phyloP scores from a whole-genome alignment of 345 rosid genomes.

The Adansonia digitata region DNA sequence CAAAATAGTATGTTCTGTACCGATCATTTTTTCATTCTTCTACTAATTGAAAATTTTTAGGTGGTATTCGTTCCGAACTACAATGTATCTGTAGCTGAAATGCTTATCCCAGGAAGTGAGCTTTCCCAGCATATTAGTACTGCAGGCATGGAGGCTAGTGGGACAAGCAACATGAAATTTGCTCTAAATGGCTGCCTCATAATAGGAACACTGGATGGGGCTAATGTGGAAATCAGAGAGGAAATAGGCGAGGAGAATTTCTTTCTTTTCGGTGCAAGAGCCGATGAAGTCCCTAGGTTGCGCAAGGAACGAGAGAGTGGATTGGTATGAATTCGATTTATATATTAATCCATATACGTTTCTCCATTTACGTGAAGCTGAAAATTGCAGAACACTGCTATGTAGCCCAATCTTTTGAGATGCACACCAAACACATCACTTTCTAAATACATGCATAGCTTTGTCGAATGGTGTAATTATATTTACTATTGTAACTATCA shows the following conservation, averaged over 20 bases:
- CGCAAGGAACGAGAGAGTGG: conserved; percentile 89
- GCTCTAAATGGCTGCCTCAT: conserved; percentile 94
- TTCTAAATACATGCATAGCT: background rate
- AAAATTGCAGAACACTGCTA: background rate
- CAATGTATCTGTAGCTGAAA: conserved; percentile 92
- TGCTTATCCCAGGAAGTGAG: conserved; percentile 97
- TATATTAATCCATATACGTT: background rate
- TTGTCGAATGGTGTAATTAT: background rate
- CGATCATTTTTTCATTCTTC: background rate
- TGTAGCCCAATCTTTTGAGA: background rate
- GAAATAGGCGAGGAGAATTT: conserved; percentile 86
- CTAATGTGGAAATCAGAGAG: conserved; percentile 95
- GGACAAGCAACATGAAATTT: conserved; percentile 99
- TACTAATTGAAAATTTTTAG: conserved; percentile 30
- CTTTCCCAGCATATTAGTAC: conserved; percentile 97
- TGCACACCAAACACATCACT: background rate
- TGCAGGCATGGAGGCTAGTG: conserved; percentile 99
- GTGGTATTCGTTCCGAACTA: conserved; percentile 96
- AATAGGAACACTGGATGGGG: conserved; percentile 94
- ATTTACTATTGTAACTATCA: background rate
- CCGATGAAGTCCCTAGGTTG: conserved; percentile 77
- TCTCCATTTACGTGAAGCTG: background rate
- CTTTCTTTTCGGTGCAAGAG: conserved; percentile 92
- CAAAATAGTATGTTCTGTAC: background rate
- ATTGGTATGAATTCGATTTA: conserved; percentile 39